These are phyloP conservation scores for Pestalotiopsis sp. DNA, from an alignment of 2,329 filamentous ascomycete genomes.

Conservation along the genomic window DNA sequence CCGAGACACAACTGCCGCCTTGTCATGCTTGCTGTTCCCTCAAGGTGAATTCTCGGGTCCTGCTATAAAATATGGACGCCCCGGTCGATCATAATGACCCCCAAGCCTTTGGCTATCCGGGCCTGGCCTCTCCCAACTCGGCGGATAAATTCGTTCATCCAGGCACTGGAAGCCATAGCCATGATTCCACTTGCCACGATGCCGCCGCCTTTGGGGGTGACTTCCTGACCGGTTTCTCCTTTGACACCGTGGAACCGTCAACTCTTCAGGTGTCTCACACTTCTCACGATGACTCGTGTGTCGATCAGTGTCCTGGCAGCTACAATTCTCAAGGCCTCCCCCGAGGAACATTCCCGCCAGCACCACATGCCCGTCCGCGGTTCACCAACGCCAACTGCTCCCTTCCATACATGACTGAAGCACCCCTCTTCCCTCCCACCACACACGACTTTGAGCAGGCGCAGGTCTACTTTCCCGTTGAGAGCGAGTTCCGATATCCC, in stretches of 20 bases:
- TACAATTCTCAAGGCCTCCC: constrained; percentile 10
- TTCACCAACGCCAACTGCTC: not conserved
- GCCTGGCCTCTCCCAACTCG: not conserved
- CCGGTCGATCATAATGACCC: constrained; percentile 2
- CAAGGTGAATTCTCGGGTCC: not conserved
- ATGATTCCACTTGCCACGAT: constrained; percentile 6
- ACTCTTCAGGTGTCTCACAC: constrained; percentile 9
- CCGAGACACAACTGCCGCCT: not conserved
- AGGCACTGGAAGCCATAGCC: not conserved
- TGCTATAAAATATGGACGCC: constrained; percentile 8
- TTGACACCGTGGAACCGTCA: constrained; percentile 5
- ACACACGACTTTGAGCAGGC: not conserved
- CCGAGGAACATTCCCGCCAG: constrained; percentile 4
- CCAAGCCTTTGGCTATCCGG: not conserved
- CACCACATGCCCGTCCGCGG: not conserved
- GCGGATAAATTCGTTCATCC: constrained; percentile 2
- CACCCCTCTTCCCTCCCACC: not conserved
- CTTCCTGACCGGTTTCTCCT: not conserved
- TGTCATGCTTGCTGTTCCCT: constrained; percentile 5
- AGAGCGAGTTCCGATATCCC: not conserved
- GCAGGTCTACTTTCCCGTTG: not conserved
- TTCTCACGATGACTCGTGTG: constrained; percentile 12
- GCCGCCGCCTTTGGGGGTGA: not conserved
- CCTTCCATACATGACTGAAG: not conserved
- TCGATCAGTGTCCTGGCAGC: constrained; percentile 11